Base-by-base conservation (phyloP, 2,329 filamentous ascomycete genomes). In the Xylariaceae sp. region DNA sequence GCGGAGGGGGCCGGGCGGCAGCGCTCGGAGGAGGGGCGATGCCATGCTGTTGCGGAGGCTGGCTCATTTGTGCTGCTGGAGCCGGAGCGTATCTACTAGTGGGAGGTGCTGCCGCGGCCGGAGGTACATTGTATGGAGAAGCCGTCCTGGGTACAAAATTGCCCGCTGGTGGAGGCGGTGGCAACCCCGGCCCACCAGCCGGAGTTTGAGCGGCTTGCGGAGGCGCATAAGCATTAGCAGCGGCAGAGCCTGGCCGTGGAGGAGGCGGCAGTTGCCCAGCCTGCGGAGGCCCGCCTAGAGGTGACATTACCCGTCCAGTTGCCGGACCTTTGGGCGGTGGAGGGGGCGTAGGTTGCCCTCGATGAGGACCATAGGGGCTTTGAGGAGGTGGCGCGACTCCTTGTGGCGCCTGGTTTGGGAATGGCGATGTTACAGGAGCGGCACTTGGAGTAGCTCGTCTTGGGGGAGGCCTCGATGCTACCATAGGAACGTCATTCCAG, bases 401-500 rank as follows among this genome's bases (percentile, higher is more conserved):
- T 18, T 69, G 61, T 47, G 69, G 67, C 44, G 75, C 74, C 57
- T 87, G 81, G 52, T 78, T 79, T 2, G 81, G 76, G 70, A 93
- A 95, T 8, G 89, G 87, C 15, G 86, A 80, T n/a, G 74, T 79
- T 38, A 89, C 80, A 3, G 85, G 72, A 38, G 81, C 78, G 16
- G 80, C 71, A 41, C 74, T 81, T 2, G 90, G 89, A 1, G 91
- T 96, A 34, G 75, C 74, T 59, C 84, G 80, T 51, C 90, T 81
- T 17, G 83, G 76, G 12, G 79, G 76, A n/a, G 85, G 75, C 41
- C 77, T 70, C 69, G 91, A 88, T 34, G 79, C 75, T 34, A 97
- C 86, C 56, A 95, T 78, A 1, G 93, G 93, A 38, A 94, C 85
- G 64, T 98, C 93, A 54, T 98, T 98, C 93, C 93, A 98, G 54